phyloP scores from a whole-genome alignment of 371 early-diverging fungal species.

The Blakeslea trispora region DNA sequence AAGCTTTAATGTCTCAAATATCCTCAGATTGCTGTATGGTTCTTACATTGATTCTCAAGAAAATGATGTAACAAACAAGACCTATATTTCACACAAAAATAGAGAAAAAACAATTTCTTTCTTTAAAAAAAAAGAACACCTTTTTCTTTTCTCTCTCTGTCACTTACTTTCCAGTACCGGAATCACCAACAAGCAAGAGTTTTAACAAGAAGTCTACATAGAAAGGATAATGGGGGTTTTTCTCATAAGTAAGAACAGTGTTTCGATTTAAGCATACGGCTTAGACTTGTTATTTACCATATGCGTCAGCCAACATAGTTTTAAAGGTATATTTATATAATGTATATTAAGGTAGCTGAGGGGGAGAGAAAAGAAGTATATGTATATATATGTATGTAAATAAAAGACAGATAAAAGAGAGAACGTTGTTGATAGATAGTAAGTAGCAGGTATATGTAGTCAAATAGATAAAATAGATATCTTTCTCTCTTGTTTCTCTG shows the following conservation, averaged over 20 bases:
- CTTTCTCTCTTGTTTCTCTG: too few relatives aligned
- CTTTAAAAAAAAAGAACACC: too few relatives aligned
- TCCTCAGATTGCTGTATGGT: neutral
- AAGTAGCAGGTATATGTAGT: too few relatives aligned
- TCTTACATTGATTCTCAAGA: conserved; percentile 64
- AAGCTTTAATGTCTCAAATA: too few relatives aligned
- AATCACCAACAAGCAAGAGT: conserved; percentile 63
- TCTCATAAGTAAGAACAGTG: neutral
- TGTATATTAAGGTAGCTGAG: neutral
- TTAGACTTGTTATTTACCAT: conserved; percentile 30
- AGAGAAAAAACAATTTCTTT: too few relatives aligned
- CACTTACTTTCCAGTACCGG: conserved; percentile 65
- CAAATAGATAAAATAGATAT: too few relatives aligned
- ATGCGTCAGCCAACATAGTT: conserved; percentile 51
- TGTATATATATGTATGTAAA: neutral
- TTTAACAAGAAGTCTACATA: conserved; percentile 57
- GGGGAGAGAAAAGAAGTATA: conserved; percentile 1
- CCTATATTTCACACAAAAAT: conserved; percentile 37
- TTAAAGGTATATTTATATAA: conserved; percentile 4
- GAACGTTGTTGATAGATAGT: too few relatives aligned
- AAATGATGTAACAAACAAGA: conserved; percentile 70
- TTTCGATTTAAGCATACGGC: neutral
- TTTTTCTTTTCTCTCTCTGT: too few relatives aligned
- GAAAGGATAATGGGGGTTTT: neutral
- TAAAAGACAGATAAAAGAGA: too few relatives aligned